Percentiles rank a stretch among this genome's conserved stretches.
Conservation (phyloP, 306 rosid genomes). For the Castanea mollissima region DNA sequence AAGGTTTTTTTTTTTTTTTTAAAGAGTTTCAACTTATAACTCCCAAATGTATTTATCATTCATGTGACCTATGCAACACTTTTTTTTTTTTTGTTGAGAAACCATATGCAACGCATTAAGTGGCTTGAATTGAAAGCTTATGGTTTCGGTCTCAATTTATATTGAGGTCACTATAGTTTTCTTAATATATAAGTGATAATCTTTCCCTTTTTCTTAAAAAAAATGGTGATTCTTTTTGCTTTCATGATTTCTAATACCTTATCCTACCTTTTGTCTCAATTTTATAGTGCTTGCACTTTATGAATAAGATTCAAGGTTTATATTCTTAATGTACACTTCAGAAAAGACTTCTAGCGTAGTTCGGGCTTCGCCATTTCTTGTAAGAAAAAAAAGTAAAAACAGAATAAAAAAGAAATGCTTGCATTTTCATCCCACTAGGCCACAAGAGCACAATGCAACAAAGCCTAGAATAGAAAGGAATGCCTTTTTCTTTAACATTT, state of each 20-base stretch:
- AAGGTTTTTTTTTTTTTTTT: too few relatives aligned
- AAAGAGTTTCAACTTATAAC: too few relatives aligned
- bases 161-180: not conserved
- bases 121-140: not conserved
- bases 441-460: not conserved
- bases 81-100: not conserved
- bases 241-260: not conserved
- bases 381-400: not conserved
- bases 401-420: not conserved
- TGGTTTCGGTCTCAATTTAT: not conserved
- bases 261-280: constrained; percentile 1
- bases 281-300: constrained; percentile 23
- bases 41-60: too few relatives aligned
- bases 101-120: not conserved
- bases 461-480: not conserved
- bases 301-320: constrained; percentile 17
- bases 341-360: not conserved
- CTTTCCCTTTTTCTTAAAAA: not conserved
- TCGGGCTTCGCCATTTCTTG: not conserved
- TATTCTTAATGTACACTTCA: not conserved
- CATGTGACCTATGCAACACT: too few relatives aligned
- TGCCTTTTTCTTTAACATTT: not conserved
- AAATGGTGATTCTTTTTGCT: not conserved
- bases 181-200: not conserved
- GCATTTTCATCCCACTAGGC: not conserved